Percentiles rank a stretch among this genome's conserved stretches.
Evolutionary conservation across 306 rosid species (phyloP).

Genomic region (Cucumis cinereus): DNA sequence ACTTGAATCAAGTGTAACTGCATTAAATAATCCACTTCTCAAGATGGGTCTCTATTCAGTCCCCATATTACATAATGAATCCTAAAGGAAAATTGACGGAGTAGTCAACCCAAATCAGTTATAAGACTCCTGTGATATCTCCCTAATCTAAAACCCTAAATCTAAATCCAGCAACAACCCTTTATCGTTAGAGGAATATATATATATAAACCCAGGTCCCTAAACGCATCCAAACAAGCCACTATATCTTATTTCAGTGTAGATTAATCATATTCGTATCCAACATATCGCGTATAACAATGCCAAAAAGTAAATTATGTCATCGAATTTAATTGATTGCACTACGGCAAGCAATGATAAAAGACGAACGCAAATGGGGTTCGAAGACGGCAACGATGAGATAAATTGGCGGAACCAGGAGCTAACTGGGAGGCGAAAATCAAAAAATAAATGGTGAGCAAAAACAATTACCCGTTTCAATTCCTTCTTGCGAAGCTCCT

Average conservation of each 20-base stretch:
- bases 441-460: background rate
- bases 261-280: background rate
- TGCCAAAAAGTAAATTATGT: background rate
- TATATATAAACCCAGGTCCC: background rate
- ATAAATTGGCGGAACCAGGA: background rate
- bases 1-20: background rate
- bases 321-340: background rate
- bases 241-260: background rate
- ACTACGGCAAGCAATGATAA: background rate
- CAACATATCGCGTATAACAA: background rate
- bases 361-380: background rate
- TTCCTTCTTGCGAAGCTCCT: conserved; percentile 94
- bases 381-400: background rate
- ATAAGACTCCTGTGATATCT: background rate
- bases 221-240: background rate
- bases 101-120: background rate
- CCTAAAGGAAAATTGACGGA: background rate
- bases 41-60: background rate
- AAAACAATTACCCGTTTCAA: conserved; percentile 58
- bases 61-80: background rate
- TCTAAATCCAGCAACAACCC: background rate
- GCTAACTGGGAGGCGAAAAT: background rate
- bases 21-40: background rate
- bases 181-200: background rate
- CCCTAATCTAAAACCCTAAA: background rate